Conservation (phyloP, 768 basidiomycete species). For the Phaeotremella skinneri region DNA sequence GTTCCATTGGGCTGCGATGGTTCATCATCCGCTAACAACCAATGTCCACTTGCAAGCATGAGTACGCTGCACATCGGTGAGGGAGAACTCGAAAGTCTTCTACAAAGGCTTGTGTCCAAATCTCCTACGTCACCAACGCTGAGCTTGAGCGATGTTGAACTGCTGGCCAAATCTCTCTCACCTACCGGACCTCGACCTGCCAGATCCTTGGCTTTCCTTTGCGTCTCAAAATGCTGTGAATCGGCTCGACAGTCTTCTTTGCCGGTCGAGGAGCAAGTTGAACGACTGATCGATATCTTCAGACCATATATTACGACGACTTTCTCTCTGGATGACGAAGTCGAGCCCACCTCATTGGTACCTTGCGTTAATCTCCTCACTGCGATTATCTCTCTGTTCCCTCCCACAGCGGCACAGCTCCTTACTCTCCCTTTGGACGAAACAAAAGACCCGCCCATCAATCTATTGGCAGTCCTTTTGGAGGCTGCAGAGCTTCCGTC, state of each 20-base stretch:
- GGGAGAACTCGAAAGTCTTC: constrained; percentile 14
- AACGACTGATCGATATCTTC: constrained; percentile 8
- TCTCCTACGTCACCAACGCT: background rate
- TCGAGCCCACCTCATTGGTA: constrained; percentile 18
- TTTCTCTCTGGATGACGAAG: constrained; percentile 7
- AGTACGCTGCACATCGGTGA: constrained; percentile 1
- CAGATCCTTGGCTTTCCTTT: constrained; percentile 25
- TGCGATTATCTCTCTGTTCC: constrained; percentile 28
- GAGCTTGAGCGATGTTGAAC: constrained; percentile 10
- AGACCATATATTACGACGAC: constrained; percentile 14
- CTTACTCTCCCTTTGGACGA: constrained; percentile 13
- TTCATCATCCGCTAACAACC: background rate
- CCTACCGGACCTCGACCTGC: constrained; percentile 15
- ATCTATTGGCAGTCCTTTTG: constrained; percentile 42
- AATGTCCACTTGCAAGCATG: background rate
- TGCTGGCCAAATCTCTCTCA: constrained; percentile 26
- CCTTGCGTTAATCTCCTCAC: constrained; percentile 27
- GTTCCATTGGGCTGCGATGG: background rate
- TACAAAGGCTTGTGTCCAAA: constrained; percentile 11
- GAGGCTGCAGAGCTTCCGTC: constrained; percentile 68
- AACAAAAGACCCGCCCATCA: constrained; percentile 2
- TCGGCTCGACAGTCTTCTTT: background rate
- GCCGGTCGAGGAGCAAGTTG: background rate
- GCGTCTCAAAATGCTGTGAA: constrained; percentile 30
- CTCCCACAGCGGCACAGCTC: constrained; percentile 13